Conservation (phyloP, 2,329 filamentous ascomycete genomes). For the Onygenales sp. region DNA sequence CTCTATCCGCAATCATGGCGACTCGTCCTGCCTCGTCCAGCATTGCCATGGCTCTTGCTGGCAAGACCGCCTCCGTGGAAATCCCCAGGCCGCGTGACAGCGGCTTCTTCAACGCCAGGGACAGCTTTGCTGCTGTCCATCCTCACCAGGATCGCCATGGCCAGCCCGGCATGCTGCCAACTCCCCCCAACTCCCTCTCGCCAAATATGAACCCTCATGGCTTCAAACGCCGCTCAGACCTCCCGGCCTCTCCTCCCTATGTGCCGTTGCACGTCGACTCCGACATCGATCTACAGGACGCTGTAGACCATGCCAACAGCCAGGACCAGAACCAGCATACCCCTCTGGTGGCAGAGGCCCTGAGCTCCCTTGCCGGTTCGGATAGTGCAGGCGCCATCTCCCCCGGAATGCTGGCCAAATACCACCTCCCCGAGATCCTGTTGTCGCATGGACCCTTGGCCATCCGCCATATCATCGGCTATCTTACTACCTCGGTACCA, state of each 20-base stretch:
- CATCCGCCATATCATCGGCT: constrained; percentile 91
- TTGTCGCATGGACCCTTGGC: constrained; percentile 82
- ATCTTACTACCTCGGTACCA: constrained; percentile 84
- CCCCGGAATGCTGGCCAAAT: constrained; percentile 71
- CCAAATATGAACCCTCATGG: constrained; percentile 75
- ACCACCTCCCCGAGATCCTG: constrained; percentile 84
- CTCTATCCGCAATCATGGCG: constrained; percentile 31
- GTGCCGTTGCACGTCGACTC: constrained; percentile 58
- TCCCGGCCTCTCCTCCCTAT: constrained; percentile 32
- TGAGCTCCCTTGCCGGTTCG: constrained; percentile 38
- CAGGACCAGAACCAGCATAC: constrained; percentile 30
- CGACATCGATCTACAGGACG: constrained; percentile 76
- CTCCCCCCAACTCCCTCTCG: constrained; percentile 91
- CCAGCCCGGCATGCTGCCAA: constrained; percentile 53
- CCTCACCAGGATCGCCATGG: constrained; percentile 15
- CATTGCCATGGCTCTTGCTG: constrained; percentile 41
- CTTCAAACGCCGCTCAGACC: constrained; percentile 49
- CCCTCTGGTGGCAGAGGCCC: constrained; percentile 15
- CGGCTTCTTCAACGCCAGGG: constrained; percentile 21
- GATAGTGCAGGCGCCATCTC: constrained; percentile 80
- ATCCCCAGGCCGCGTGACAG: constrained; percentile 36
- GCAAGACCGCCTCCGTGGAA: constrained; percentile 41
- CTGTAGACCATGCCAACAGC: constrained; percentile 41
- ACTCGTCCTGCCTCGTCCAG: constrained; percentile 32
- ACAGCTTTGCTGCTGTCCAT: constrained; percentile 27